A percentile compares a stretch with the other conserved stretches of the same genome.
phyloP scores from a whole-genome alignment of 73 alveolate species.

The Paramecium pentaurelia region DNA sequence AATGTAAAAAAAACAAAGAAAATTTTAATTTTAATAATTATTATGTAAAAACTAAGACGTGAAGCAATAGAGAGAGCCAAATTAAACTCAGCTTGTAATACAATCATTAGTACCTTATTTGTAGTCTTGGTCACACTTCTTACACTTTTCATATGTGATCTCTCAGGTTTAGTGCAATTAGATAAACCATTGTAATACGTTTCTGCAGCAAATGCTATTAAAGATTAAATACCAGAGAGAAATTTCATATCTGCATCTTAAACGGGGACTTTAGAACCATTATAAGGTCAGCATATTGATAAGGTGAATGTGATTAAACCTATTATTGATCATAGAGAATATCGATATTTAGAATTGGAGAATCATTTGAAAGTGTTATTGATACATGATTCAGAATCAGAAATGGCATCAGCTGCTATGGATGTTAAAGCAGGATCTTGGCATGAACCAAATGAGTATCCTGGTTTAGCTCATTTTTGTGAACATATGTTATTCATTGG shows the following conservation, averaged over 20 bases:
- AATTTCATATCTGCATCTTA: not conserved
- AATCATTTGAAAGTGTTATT: constrained; percentile 64
- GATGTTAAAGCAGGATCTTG: constrained; percentile 71
- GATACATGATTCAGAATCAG: constrained; percentile 69
- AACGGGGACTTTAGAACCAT: not conserved
- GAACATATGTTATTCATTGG: constrained; percentile 71
- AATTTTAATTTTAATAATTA: not conserved
- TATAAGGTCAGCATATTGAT: not conserved
- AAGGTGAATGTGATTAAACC: constrained; percentile 26
- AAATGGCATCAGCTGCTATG: constrained; percentile 73
- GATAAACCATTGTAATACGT: constrained; percentile 10
- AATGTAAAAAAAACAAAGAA: not conserved
- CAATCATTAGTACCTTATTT: constrained; percentile 5
- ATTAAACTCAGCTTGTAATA: not conserved
- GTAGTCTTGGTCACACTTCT: not conserved
- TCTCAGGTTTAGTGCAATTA: not conserved
- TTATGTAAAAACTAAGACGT: not conserved
- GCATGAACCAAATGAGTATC: constrained; percentile 67
- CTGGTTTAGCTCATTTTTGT: constrained; percentile 76
- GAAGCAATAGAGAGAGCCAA: not conserved
- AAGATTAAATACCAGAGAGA: not conserved
- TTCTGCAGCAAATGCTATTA: not conserved
- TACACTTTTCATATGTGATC: not conserved
- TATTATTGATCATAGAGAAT: not conserved
- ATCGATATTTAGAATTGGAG: constrained; percentile 6